phyloP scores from a whole-genome alignment of 2,329 filamentous ascomycete species.

The Aureobasidium namibiae region DNA sequence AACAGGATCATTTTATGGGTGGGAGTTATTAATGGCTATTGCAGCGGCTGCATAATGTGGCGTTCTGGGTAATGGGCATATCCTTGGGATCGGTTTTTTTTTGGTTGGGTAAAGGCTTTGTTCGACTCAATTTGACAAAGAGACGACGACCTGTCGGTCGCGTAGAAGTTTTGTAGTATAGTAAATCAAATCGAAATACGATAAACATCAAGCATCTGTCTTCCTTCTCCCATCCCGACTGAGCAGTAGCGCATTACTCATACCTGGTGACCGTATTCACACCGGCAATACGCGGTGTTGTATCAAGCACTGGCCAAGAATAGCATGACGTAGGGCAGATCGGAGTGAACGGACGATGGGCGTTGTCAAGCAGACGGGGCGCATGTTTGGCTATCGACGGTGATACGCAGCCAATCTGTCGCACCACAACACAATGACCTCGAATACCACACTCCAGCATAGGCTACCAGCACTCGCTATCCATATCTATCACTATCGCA shows the following conservation, averaged over 20 bases:
- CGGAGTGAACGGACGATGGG: background rate
- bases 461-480: conserved; percentile 5
- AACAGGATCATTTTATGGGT: background rate
- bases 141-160: background rate
- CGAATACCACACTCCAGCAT: background rate
- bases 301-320: conserved; percentile 6
- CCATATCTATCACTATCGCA: background rate
- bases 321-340: conserved; percentile 7
- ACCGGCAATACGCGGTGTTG: background rate
- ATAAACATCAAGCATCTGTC: background rate
- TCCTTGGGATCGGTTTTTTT: background rate
- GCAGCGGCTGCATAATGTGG: conserved; percentile 15
- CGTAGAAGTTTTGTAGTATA: conserved; percentile 7
- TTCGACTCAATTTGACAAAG: conserved; percentile 1
- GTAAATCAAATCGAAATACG: background rate
- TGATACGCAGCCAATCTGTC: background rate
- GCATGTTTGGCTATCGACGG: background rate
- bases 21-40: conserved; percentile 5
- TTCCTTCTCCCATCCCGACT: background rate
- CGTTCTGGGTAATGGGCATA: conserved; percentile 14
- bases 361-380: background rate
- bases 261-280: background rate
- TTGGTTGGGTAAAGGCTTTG: conserved; percentile 4
- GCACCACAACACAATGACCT: background rate
- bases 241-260: background rate